phyloP scores from a whole-genome alignment of 2,329 filamentous ascomycete species.

The Trichoderma hamatum region DNA sequence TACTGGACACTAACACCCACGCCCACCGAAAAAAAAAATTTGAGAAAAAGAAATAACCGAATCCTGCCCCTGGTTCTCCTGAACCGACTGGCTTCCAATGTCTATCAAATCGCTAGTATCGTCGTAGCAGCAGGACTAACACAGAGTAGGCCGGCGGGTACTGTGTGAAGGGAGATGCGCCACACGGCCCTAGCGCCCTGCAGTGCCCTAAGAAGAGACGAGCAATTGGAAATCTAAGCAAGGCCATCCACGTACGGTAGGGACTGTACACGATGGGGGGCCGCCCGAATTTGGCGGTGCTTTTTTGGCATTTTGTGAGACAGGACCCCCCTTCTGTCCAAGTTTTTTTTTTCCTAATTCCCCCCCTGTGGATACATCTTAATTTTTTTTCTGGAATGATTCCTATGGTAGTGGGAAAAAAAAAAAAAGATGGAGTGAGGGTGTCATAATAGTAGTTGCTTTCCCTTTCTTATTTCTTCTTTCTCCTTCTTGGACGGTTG shows the following conservation, averaged over 20 bases:
- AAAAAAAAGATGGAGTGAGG: conserved; percentile 1
- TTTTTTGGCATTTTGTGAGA: neutral
- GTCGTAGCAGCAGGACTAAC: neutral
- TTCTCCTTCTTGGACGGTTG: neutral
- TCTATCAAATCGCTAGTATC: neutral
- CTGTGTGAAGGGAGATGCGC: conserved; percentile 24
- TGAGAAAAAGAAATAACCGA: neutral
- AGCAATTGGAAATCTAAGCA: neutral
- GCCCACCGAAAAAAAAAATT: neutral
- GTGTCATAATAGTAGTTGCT: neutral
- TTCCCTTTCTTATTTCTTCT: neutral
- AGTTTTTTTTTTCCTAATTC: neutral
- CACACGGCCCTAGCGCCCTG: conserved; percentile 17
- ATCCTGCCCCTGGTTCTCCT: neutral
- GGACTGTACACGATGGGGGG: neutral
- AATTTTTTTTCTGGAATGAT: conserved; percentile 27
- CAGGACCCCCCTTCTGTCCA: neutral
- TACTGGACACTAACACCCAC: neutral
- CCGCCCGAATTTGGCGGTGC: conserved; percentile 1
- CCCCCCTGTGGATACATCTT: conserved; percentile 10
- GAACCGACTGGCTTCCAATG: neutral
- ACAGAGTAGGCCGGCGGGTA: neutral
- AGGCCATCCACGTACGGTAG: neutral
- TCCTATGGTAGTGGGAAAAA: neutral
- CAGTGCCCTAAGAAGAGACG: neutral